These are phyloP conservation scores for Teratosphaeria zuluensis DNA, from an alignment of 2,329 filamentous ascomycete genomes.

Conservation along the genomic window DNA sequence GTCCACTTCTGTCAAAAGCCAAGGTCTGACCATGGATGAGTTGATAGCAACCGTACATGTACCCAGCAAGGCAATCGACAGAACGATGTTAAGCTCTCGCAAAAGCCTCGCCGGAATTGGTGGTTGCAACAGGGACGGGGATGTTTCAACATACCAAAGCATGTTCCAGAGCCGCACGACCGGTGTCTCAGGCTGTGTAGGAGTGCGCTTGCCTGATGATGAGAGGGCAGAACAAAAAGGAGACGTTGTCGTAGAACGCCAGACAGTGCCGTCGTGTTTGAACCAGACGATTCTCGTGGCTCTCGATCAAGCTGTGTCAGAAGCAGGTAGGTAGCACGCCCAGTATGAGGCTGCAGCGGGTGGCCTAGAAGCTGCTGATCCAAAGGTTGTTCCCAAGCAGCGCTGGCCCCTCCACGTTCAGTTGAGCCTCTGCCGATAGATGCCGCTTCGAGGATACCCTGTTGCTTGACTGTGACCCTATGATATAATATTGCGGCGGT, in stretches of 20 bases:
- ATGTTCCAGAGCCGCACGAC: slow-evolving; percentile 1
- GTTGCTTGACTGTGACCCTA: neutral
- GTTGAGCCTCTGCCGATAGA: slow-evolving; percentile 4
- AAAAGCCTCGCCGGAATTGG: neutral
- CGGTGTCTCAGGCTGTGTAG: neutral
- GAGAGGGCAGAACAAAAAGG: neutral
- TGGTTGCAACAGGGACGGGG: neutral
- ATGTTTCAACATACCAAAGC: neutral
- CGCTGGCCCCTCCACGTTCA: neutral
- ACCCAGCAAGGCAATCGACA: neutral
- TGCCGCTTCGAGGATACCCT: neutral
- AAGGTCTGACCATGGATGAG: neutral
- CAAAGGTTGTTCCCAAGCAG: neutral
- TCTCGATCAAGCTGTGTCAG: neutral
- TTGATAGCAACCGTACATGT: neutral
- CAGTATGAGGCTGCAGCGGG: neutral
- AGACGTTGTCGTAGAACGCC: neutral
- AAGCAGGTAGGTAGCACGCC: neutral
- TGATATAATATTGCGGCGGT: neutral
- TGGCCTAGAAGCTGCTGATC: neutral
- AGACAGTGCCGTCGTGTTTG: neutral
- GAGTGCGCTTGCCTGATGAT: neutral
- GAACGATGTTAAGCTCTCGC: neutral
- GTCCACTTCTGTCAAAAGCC: neutral
- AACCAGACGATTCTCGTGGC: too few species aligned